A percentile compares a stretch with the other conserved stretches of the same genome.
Evolutionary conservation across 2,329 filamentous ascomycete genomes (phyloP).

Genomic region (Xylariaceae sp.): DNA sequence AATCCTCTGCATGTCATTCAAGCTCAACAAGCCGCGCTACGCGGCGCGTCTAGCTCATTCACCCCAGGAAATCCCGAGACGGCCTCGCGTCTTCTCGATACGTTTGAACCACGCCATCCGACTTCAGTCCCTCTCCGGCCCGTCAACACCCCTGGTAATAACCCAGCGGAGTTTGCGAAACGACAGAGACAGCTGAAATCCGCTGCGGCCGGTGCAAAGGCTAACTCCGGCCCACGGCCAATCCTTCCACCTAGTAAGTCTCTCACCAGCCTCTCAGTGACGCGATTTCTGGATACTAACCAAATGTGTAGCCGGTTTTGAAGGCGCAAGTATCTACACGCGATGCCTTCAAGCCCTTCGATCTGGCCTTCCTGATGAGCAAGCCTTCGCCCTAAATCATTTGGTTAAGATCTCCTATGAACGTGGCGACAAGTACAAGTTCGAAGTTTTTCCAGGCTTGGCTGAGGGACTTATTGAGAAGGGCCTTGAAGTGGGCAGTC

Average conservation of each 20-base stretch:
- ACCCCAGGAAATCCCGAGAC: constrained; percentile 52
- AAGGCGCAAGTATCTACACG: constrained; percentile 86
- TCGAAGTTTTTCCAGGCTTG: constrained; percentile 83
- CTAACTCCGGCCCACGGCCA: constrained; percentile 46
- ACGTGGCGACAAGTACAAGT: constrained; percentile 90
- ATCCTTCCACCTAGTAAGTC: constrained; percentile 57
- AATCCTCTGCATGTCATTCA: constrained; percentile 31
- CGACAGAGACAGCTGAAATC: constrained; percentile 44
- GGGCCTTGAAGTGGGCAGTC: constrained; percentile 66
- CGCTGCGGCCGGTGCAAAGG: constrained; percentile 32
- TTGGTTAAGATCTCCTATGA: constrained; percentile 94
- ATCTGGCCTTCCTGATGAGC: constrained; percentile 72
- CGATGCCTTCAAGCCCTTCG: constrained; percentile 79
- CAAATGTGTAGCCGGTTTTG: constrained; percentile 47
- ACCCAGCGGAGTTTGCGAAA: constrained; percentile 61
- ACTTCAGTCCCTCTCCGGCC: constrained; percentile 64
- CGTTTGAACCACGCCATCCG: constrained; percentile 62
- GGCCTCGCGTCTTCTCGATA: constrained; percentile 56
- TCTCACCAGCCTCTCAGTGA: not conserved
- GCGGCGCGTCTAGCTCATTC: constrained; percentile 39
- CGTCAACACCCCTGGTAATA: constrained; percentile 69
- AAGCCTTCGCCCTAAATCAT: constrained; percentile 90
- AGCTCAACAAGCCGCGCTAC: constrained; percentile 30
- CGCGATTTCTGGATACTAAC: constrained; percentile 19
- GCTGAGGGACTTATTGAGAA: constrained; percentile 86